Base-by-base conservation (phyloP, 2,329 filamentous ascomycete species). In the Monilinia fructigena region DNA sequence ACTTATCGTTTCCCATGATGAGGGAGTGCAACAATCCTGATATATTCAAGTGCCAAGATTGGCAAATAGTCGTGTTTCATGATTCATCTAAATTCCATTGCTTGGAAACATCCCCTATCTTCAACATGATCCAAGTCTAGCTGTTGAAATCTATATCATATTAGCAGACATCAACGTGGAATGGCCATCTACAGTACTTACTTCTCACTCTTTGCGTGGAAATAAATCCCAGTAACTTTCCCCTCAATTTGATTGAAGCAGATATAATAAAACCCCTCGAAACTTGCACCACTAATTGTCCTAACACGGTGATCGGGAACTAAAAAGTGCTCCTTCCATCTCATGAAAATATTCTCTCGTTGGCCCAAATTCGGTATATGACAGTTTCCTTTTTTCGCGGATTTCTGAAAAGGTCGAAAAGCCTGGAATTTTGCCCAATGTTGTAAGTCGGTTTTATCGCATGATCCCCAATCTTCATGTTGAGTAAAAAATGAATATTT, bases 231-330 rank as follows among this genome's bases (percentile, higher is more conserved):
- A 75, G 88, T 93, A 52, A 99, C 90, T 70, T 85, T 89, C 10
- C 94, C 95, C 70, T 89, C 86, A 59, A 92, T 81, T 79, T 98
- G 94, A 78, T 98, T 97, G 81, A 98, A 98, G 80, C 93, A 97
- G 72, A 99, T 98, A 76, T 99, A 99, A 77, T 98, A 99, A 77
- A 99, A 99, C 0, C 95, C 95, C 76, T 99, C 95, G 68, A 98
- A 99, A 75, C 94, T 98, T 10, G 95, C 95, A 23, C 95, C 95
- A 45, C 88, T 91, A 69, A 99, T 97, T 14, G 91, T 96, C 68
- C 89, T 86, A 26, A 98, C 93, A 20, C 91, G 86, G 77, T 99
- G 95, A 75, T 99, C 93, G 1, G 95, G 95, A 0, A 99, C 95
- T 0, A 99, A 82, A 74, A 99, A 99, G 74, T 96, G 93, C 76